Percentiles rank a stretch among this genome's conserved stretches.
phyloP scores from a whole-genome alignment of 352 stramenopile genomes.

The Globisporangium viniferum region DNA sequence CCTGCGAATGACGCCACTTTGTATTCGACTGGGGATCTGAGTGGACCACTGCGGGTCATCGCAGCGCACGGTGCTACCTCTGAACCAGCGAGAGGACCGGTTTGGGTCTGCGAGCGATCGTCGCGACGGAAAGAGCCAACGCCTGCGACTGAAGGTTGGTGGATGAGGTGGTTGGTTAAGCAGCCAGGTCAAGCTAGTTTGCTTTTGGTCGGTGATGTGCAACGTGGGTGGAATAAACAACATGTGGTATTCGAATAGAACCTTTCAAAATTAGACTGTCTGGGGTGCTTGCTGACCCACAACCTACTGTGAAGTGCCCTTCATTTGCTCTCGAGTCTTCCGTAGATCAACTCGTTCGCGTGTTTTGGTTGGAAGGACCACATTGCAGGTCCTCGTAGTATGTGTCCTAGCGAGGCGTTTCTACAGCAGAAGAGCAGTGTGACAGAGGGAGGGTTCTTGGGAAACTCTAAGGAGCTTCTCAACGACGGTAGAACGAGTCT shows the following conservation, averaged over 20 bases:
- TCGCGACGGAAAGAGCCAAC: background rate
- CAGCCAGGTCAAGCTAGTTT: too few relatives aligned
- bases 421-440: background rate
- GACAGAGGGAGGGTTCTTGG: too few relatives aligned
- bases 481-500: too few relatives aligned
- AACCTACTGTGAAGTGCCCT: background rate
- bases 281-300: background rate
- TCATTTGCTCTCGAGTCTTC: background rate
- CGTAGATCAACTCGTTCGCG: background rate
- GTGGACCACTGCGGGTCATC: background rate
- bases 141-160: background rate
- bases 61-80: background rate
- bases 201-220: too few relatives aligned
- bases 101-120: background rate
- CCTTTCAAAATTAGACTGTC: too few relatives aligned
- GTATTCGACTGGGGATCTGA: background rate
- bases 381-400: background rate
- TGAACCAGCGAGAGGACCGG: constrained; percentile 1
- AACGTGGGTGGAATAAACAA: too few relatives aligned
- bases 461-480: too few relatives aligned
- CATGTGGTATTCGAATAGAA: too few relatives aligned
- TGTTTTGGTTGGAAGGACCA: background rate
- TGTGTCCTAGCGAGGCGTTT: background rate
- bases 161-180: too few relatives aligned
- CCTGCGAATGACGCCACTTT: background rate